Conservation (phyloP, 2,329 filamentous ascomycete genomes). For the Cladorrhinum sp. region DNA sequence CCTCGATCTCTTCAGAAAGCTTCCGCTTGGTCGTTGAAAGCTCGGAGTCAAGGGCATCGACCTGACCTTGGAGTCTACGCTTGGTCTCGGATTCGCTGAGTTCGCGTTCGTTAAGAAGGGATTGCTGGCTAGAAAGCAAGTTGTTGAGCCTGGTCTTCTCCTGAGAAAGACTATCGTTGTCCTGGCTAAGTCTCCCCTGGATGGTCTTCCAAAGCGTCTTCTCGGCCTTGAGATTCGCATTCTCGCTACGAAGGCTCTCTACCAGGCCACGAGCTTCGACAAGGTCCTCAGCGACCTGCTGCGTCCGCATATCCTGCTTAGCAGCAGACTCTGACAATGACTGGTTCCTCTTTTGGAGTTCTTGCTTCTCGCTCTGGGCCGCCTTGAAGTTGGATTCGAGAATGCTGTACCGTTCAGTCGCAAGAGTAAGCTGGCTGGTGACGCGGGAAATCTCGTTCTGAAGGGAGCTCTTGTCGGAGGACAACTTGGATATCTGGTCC, state of each 20-base stretch:
- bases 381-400: slow-evolving; percentile 83
- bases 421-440: slow-evolving; percentile 76
- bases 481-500: slow-evolving; percentile 77
- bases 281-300: slow-evolving; percentile 90
- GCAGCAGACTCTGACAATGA: slow-evolving; percentile 76
- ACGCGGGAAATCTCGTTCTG: slow-evolving; percentile 79
- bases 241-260: slow-evolving; percentile 87
- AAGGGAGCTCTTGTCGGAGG: slow-evolving; percentile 75
- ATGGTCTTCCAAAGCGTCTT: slow-evolving; percentile 94
- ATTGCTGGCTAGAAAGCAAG: slow-evolving; percentile 80
- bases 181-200: slow-evolving; percentile 80
- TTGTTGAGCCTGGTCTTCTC: slow-evolving; percentile 82
- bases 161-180: slow-evolving; percentile 79
- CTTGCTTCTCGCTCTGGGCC: slow-evolving; percentile 77
- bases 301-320: slow-evolving; percentile 84
- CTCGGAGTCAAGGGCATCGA: slow-evolving; percentile 78
- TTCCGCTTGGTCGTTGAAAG: slow-evolving; percentile 76
- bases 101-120: slow-evolving; percentile 87
- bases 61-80: slow-evolving; percentile 72
- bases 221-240: slow-evolving; percentile 88
- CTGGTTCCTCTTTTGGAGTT: slow-evolving; percentile 80
- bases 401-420: slow-evolving; percentile 82
- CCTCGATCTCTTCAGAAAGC: slow-evolving; percentile 77
- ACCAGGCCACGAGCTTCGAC: slow-evolving; percentile 78
- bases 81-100: slow-evolving; percentile 77